Evolutionary conservation across 805 yeast species (phyloP), one percentile per base, ranked within the genome.

Genomic region (Pichia nakasei): DNA sequence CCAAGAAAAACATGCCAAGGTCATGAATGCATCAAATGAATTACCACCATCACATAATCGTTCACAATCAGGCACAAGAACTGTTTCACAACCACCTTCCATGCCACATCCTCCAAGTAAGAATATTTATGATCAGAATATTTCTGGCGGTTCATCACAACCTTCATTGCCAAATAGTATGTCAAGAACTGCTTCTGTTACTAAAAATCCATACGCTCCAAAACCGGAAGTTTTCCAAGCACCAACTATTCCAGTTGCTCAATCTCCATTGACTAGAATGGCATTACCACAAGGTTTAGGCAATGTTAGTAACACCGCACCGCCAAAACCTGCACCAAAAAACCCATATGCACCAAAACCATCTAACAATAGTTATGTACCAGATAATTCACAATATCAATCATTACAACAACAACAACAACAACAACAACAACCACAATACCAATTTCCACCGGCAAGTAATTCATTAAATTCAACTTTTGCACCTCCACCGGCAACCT

Each of bases 141-240:
- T 22, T n/a, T n/a, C n/a, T n/a, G n/a, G n/a, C n/a, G 22, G 21
- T 15, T 13, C 43, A 29, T 18, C 35, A 9, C 22, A 41, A 19
- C 22, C 47, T 19, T 21, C 43, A 19, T 9, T 46, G 3, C 29
- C 41, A 18, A 5, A 27, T 13, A 12, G 32, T 8, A 34, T 17
- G 4, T 15, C 46, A 39, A 22, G 38, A 26, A 13, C 9, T 11
- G 4, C 34, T 3, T 20, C 48, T 31, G 15, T 20, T 19, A 32
- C 53, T 2, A 41, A 46, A 24, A 62, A 64, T 42, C 68, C 69
- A 18, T 65, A 65, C 49, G 66, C 67, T 38, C 68, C 71, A 41
- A 58, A 58, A 31, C 54, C 56, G 4, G 57, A 51, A 38, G 34
- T 36, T 20, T 26, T 44, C 9, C 55, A 51, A 27, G 61, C 61